Base-by-base conservation (phyloP, 2,329 filamentous ascomycete species). In the Shiraia bambusicola region DNA sequence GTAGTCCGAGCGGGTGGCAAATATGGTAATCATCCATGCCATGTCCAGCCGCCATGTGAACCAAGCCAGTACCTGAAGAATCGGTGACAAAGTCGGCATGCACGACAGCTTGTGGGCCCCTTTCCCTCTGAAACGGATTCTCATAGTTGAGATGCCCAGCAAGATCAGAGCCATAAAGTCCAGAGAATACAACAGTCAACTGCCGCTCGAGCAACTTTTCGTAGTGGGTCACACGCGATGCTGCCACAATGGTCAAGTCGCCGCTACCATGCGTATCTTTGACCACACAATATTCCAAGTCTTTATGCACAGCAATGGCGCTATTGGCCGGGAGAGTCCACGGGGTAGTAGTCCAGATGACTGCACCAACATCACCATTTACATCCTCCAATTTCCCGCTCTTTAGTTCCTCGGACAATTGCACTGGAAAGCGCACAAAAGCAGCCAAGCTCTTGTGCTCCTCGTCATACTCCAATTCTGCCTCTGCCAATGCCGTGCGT, bases 331-430 rank as follows among this genome's bases (percentile, higher is more conserved):
- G 92, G 4, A 98, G 74, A 0, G 93, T 98, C 93, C 93, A 98
- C 0, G 93, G 93, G 1, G 93, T 98, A 0, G 93, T 98, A 2
- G 93, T 98, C 93, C 93, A 98, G 37, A 97, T 88, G n/a, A 93
- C 78, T n/a, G 87, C 88, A 64, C 79, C 86, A 9, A 96, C 19
- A 1, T 54, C 44, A 1, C 49, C 50, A 3, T 39, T 10, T 0
- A 65, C 34, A 19, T 27, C 30, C 29, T 41, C 47, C 36, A 73
- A 61, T 15, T 72, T 45, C 5, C 55, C 68, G 6, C 70, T 58
- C 33, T 61, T 58, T 16, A 84, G 54, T 16, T 69, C 61, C 6
- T 70, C 61, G 0, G 77, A 72, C 10, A 69, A 57, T 1, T 67
- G 66, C 19, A 96, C 75, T 1, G 84, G 87, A 58, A 94, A 94